A percentile compares a stretch with the other conserved stretches of the same genome.
phyloP scores from a whole-genome alignment of 495 filamentous ascomycete species.

The Aspergillus sclerotioniger region DNA sequence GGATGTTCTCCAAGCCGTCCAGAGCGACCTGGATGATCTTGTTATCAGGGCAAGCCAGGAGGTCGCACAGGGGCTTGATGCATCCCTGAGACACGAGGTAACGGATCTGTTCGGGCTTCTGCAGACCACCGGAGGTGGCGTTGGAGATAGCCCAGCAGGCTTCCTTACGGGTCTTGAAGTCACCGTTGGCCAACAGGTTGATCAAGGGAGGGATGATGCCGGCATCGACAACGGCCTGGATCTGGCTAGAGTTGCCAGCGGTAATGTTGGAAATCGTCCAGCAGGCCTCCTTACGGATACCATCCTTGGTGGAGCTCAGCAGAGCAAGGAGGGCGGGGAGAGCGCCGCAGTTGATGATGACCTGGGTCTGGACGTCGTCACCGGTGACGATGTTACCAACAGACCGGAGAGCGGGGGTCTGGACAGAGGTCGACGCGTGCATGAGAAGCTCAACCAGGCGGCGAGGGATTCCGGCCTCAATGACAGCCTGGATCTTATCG shows the following conservation, averaged over 20 bases:
- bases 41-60: slow-evolving; percentile 96
- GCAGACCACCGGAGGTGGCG: slow-evolving; percentile 93
- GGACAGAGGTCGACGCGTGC: slow-evolving; percentile 98
- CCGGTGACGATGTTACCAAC: slow-evolving; percentile 99
- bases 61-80: slow-evolving; percentile 96
- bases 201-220: slow-evolving; percentile 96
- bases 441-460: slow-evolving; percentile 96
- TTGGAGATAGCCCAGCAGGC: slow-evolving; percentile 99
- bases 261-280: slow-evolving; percentile 99
- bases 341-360: slow-evolving; percentile 98
- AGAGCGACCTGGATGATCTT: slow-evolving; percentile 99
- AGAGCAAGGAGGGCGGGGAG: slow-evolving; percentile 89
- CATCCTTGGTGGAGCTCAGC: slow-evolving; percentile 94
- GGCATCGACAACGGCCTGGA: slow-evolving; percentile 94
- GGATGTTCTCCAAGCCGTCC: slow-evolving; percentile 97
- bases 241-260: slow-evolving; percentile 95
- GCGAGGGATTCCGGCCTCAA: slow-evolving; percentile 96
- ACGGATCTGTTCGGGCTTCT: slow-evolving; percentile 98
- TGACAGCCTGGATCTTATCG: slow-evolving; percentile 99
- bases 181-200: slow-evolving; percentile 90
- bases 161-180: slow-evolving; percentile 99
- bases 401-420: slow-evolving; percentile 94
- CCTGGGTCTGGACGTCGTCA: slow-evolving; percentile 97
- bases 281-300: slow-evolving; percentile 98
- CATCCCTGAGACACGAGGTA: slow-evolving; percentile 90